phyloP scores from a whole-genome alignment of 352 stramenopile genomes.

The Phytopythium oedochilum region DNA sequence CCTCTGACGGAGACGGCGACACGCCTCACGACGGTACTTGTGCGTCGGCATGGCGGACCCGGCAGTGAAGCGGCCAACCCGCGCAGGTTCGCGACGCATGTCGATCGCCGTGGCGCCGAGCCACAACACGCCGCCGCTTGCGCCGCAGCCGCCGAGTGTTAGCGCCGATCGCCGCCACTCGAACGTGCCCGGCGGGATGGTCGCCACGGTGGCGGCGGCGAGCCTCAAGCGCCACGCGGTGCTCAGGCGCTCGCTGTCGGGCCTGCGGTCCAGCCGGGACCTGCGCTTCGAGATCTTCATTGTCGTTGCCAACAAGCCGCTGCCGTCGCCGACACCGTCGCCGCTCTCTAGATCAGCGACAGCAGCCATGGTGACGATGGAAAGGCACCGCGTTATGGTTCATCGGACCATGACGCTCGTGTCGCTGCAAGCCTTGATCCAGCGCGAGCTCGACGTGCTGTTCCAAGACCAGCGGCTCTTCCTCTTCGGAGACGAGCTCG shows the following conservation, averaged over 20 bases:
- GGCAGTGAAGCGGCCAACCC: neutral
- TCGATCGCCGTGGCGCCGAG: conserved; percentile 6
- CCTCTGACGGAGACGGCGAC: too few species aligned
- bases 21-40: neutral
- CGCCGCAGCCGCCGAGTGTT: neutral
- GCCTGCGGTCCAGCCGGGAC: conserved; percentile 14
- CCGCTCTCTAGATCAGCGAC: neutral
- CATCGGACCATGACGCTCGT: conserved; percentile 46
- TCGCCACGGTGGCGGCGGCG: conserved; percentile 1
- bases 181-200: neutral
- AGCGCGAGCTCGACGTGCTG: conserved; percentile 47
- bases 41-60: neutral
- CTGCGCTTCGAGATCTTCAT: conserved; percentile 51
- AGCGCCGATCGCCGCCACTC: neutral
- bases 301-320: conserved; percentile 28
- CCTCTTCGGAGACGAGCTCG: conserved; percentile 46
- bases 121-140: neutral
- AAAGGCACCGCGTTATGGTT: conserved; percentile 25
- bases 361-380: neutral
- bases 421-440: conserved; percentile 43
- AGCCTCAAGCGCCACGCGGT: neutral
- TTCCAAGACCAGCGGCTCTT: conserved; percentile 65
- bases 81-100: neutral
- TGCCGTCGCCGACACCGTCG: neutral
- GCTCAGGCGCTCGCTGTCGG: conserved; percentile 14